Percentiles rank a stretch among this genome's conserved stretches.
Conservation (phyloP, 495 filamentous ascomycete species). For the Penicillium argentinense region DNA sequence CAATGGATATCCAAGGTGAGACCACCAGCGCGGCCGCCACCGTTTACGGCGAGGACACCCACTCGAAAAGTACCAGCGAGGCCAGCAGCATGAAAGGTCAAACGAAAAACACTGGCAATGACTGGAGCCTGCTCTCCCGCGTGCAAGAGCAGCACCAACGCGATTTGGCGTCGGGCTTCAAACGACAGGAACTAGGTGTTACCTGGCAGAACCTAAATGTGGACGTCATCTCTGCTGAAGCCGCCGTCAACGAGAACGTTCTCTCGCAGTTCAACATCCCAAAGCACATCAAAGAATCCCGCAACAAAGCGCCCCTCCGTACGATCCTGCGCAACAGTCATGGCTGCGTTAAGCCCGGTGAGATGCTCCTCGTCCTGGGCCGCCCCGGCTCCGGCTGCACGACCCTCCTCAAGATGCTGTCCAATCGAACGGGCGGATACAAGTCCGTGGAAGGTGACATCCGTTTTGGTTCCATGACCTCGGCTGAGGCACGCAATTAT, state of each 20-base stretch:
- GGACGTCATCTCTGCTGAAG: slow-evolving; percentile 42
- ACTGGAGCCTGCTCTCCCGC: slow-evolving; percentile 48
- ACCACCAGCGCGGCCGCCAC: slow-evolving; percentile 34
- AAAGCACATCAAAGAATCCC: slow-evolving; percentile 35
- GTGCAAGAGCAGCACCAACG: slow-evolving; percentile 45
- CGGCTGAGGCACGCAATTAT: slow-evolving; percentile 57
- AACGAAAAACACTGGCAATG: too few species aligned
- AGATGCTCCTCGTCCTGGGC: slow-evolving; percentile 48
- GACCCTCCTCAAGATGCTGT: slow-evolving; percentile 61
- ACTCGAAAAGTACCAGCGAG: slow-evolving; percentile 7
- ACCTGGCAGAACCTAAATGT: slow-evolving; percentile 54
- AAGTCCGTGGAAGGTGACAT: slow-evolving; percentile 52
- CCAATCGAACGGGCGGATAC: slow-evolving; percentile 64
- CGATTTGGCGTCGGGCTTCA: slow-evolving; percentile 46
- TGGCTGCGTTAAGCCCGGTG: slow-evolving; percentile 55
- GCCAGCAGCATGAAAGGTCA: too few species aligned
- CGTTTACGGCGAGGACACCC: slow-evolving; percentile 22
- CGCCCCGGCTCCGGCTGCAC: slow-evolving; percentile 47
- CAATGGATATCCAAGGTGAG: slow-evolving; percentile 22
- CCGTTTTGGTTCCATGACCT: slow-evolving; percentile 56
- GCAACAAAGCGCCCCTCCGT: slow-evolving; percentile 36
- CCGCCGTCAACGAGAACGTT: slow-evolving; percentile 49
- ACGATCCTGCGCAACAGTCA: slow-evolving; percentile 42
- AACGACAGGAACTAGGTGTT: slow-evolving; percentile 51
- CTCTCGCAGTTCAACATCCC: slow-evolving; percentile 59